Percentiles rank a stretch among this genome's conserved stretches.
phyloP scores from a whole-genome alignment of 352 stramenopile species.

The Phytophthora parvispora region DNA sequence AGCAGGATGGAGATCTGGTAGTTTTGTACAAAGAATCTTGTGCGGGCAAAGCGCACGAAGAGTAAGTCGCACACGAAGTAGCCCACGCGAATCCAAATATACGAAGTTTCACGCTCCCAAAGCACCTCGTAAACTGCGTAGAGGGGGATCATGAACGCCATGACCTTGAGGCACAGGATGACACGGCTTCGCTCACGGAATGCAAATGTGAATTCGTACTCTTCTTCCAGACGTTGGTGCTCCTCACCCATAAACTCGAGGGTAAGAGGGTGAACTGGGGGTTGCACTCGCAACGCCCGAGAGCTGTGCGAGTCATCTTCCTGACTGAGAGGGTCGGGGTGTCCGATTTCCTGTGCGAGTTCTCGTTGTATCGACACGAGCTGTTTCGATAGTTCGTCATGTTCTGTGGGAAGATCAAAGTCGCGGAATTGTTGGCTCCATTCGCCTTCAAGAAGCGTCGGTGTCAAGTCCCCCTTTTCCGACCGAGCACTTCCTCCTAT shows the following conservation, averaged over 20 bases:
- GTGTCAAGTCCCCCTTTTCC: conserved; percentile 48
- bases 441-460: conserved; percentile 71
- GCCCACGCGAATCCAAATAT: conserved; percentile 68
- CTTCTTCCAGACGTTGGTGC: conserved; percentile 75
- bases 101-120: conserved; percentile 67
- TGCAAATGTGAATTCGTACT: conserved; percentile 83
- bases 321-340: conserved; percentile 65
- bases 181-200: conserved; percentile 75
- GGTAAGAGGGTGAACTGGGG: conserved; percentile 78
- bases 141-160: conserved; percentile 75
- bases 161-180: conserved; percentile 77
- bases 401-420: conserved; percentile 79
- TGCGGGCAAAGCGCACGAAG: conserved; percentile 76
- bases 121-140: conserved; percentile 82
- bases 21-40: conserved; percentile 77
- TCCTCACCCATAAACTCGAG: conserved; percentile 90
- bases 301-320: conserved; percentile 81
- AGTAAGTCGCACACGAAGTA: conserved; percentile 81
- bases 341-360: conserved; percentile 77
- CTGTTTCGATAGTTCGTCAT: conserved; percentile 86
- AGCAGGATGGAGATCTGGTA: conserved; percentile 83
- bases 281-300: conserved; percentile 69
- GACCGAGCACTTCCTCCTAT: conserved; percentile 21
- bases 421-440: conserved; percentile 88
- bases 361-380: conserved; percentile 75